phyloP scores from a whole-genome alignment of 352 stramenopile species.

The Phytophthora ohioensis region DNA sequence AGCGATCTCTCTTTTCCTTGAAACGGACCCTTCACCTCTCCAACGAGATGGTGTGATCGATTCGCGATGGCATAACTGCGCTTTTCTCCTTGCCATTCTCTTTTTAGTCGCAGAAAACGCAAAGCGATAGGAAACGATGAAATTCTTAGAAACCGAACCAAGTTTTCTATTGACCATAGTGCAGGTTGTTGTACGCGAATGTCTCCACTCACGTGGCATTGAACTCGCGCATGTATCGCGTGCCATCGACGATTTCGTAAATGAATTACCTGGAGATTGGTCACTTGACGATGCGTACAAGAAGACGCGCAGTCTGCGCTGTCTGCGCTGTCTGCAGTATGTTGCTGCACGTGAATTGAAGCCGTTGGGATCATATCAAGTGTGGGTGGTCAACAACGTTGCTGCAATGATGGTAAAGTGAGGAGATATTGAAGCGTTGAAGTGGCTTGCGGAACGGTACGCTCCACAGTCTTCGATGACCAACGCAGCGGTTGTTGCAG shows the following conservation, averaged over 20 bases:
- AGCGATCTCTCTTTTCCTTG: not conserved
- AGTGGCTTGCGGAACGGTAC: constrained; percentile 23
- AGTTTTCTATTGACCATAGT: constrained; percentile 17
- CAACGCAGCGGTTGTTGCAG: constrained; percentile 9
- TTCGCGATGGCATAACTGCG: not conserved
- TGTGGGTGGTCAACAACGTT: constrained; percentile 27
- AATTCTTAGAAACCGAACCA: not conserved
- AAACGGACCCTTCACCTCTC: constrained; percentile 1
- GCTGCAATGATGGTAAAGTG: constrained; percentile 10
- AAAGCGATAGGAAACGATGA: not conserved
- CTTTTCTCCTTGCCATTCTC: constrained; percentile 10
- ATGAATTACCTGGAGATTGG: constrained; percentile 11
- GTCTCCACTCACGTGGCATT: constrained; percentile 13
- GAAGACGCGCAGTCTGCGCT: constrained; percentile 25
- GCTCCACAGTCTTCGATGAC: constrained; percentile 9
- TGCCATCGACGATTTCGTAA: constrained; percentile 21
- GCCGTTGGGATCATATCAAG: not conserved
- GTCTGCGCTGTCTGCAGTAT: constrained; percentile 35
- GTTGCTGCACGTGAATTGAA: constrained; percentile 3
- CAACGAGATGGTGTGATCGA: not conserved
- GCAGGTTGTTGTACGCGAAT: constrained; percentile 20
- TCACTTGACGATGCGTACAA: constrained; percentile 22
- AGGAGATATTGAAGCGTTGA: constrained; percentile 17
- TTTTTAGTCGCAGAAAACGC: not conserved
- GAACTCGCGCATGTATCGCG: constrained; percentile 23